Evolutionary conservation across 2,329 filamentous ascomycete species (phyloP), one percentile per base, ranked within the genome.

Genomic region (Pseudogymnoascus sp.): DNA sequence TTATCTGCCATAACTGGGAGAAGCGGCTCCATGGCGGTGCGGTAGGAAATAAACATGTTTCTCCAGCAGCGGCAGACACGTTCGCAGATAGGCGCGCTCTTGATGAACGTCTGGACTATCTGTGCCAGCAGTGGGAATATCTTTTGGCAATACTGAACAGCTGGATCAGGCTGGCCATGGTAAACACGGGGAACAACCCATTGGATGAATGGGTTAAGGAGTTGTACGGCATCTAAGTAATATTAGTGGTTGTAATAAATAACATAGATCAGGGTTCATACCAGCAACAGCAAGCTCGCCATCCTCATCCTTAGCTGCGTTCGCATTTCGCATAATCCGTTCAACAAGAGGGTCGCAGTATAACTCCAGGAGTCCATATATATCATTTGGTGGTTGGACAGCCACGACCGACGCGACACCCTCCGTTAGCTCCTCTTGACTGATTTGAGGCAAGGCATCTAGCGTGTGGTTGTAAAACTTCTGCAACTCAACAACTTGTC

Each of bases 361-460:
- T 56, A 95, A 81, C 78, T 97, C 96, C 70, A 99, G 82, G 2
- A 92, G 87, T 64, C 85, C 85, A 75, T 96, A 96, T 18, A 93
- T 85, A 71, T 96, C 90, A 43, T 87, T 83, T 23, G 86, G 77
- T 5, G 92, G 91, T 73, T 97, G 93, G 60, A 89, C 91, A 9
- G 92, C 90, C 62, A 99, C 88, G 14, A 99, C 93, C 59, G 88
- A 90, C 9, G 95, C 93, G 53, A 97, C 93, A 67, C 95, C 95
- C 74, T 99, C 93, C 0, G 95, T 97, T 60, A 99, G 85, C 75
- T 99, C 95, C 74, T 97, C 93, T 76, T 97, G 93, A 73, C 93
- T 97, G 49, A 86, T 81, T 11, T 88, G 85, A 6, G 93, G 93
- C 14, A 99, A 81, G 69, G 88, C 90, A 74, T 96, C 91, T 38